A percentile compares a stretch with the other conserved stretches of the same genome.
phyloP scores from a whole-genome alignment of 805 yeast species.

The Saccharomyces paradoxus region DNA sequence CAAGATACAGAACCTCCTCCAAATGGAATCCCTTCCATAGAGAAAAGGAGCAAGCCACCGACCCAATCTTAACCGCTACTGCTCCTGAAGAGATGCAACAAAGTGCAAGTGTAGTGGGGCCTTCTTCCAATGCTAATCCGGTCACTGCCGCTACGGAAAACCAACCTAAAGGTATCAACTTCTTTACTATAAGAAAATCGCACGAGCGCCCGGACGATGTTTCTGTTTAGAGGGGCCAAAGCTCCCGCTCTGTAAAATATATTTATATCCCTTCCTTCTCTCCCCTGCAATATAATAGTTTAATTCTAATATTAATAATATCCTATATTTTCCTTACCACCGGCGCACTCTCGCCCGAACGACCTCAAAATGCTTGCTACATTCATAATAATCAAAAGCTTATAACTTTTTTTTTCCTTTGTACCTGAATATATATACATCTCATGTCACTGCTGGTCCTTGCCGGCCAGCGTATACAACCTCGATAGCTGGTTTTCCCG shows the following conservation, averaged over 20 bases:
- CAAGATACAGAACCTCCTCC: neutral
- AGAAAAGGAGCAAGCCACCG: slow-evolving; percentile 3
- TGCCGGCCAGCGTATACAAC: neutral
- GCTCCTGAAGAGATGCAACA: neutral
- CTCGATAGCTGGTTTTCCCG: neutral
- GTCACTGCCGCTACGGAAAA: slow-evolving; percentile 6
- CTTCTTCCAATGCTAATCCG: neutral
- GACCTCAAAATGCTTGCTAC: neutral
- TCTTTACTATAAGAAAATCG: slow-evolving; percentile 60
- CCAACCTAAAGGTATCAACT: slow-evolving; percentile 52
- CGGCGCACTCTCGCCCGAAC: neutral
- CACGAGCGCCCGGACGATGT: slow-evolving; percentile 30
- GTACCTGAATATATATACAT: neutral
- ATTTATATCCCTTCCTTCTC: neutral
- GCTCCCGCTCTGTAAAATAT: neutral
- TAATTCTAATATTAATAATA: neutral
- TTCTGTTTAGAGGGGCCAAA: slow-evolving; percentile 6
- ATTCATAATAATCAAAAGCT: neutral
- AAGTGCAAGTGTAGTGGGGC: neutral
- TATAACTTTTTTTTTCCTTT: neutral
- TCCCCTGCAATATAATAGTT: neutral
- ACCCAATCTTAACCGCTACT: neutral
- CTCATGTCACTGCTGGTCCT: neutral
- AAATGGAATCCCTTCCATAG: slow-evolving; percentile 8
- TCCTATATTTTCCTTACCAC: neutral